phyloP scores from a whole-genome alignment of 2,329 filamentous ascomycete genomes.

The Fusarium sp. region DNA sequence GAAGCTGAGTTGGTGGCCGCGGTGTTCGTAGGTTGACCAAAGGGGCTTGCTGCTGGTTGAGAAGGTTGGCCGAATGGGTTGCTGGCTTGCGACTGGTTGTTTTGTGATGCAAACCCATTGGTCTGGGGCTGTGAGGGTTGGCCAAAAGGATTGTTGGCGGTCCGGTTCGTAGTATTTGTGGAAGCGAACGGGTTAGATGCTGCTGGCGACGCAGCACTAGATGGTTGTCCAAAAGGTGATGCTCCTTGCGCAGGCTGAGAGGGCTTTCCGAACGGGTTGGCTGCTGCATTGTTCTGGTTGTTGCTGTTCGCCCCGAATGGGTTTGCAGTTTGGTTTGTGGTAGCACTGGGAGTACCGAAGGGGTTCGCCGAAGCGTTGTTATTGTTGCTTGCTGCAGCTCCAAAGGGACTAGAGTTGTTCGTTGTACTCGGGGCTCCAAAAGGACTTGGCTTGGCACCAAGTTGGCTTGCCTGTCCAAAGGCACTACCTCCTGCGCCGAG shows the following conservation, averaged over 20 bases:
- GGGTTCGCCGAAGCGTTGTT: slow-evolving; percentile 44
- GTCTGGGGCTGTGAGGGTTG: slow-evolving; percentile 41
- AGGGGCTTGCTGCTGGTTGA: slow-evolving; percentile 33
- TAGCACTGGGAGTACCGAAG: slow-evolving; percentile 42
- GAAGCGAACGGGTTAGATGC: slow-evolving; percentile 47
- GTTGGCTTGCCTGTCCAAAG: slow-evolving; percentile 52
- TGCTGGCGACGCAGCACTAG: slow-evolving; percentile 16
- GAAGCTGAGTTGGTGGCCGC: slow-evolving; percentile 4
- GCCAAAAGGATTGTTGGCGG: slow-evolving; percentile 45
- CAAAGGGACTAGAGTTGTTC: slow-evolving; percentile 46
- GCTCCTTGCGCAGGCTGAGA: slow-evolving; percentile 24
- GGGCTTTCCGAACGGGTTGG: slow-evolving; percentile 46
- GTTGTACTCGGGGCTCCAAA: slow-evolving; percentile 47
- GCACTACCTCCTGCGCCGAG: slow-evolving; percentile 35
- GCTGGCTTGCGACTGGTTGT: slow-evolving; percentile 35
- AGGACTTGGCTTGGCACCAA: slow-evolving; percentile 54
- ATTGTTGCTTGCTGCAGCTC: slow-evolving; percentile 34
- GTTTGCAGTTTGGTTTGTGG: slow-evolving; percentile 30
- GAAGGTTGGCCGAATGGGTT: slow-evolving; percentile 46
- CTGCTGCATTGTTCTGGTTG: slow-evolving; percentile 28
- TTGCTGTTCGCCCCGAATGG: slow-evolving; percentile 38
- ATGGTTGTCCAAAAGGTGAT: slow-evolving; percentile 41
- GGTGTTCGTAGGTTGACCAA: slow-evolving; percentile 44
- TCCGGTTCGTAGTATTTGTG: slow-evolving; percentile 26
- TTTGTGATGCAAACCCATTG: slow-evolving; percentile 41